Conservation (phyloP, 2,329 filamentous ascomycete genomes). For the Exophiala sp. region DNA sequence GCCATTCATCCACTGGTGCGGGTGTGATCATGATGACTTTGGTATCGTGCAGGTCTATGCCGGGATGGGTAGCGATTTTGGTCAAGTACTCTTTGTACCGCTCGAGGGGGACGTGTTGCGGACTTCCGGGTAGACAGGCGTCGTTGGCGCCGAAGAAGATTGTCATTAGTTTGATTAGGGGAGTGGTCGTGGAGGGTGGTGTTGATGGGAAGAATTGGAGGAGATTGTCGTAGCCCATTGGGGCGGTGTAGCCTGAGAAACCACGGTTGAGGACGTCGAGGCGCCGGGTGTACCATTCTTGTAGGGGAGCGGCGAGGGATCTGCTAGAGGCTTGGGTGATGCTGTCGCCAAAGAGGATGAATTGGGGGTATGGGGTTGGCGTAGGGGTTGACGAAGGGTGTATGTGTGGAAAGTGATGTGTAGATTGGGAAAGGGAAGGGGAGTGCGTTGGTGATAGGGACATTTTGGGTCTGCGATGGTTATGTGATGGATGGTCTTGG, state of each 20-base stretch:
- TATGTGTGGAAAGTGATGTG: no score
- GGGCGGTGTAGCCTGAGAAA: constrained; percentile 52
- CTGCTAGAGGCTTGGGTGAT: constrained; percentile 69
- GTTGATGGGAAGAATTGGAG: constrained; percentile 18
- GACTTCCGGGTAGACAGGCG: constrained; percentile 64
- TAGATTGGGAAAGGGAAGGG: neutral
- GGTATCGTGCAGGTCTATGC: constrained; percentile 66
- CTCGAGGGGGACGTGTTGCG: constrained; percentile 75
- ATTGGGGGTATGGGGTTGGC: constrained; percentile 57
- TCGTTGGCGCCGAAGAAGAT: constrained; percentile 91
- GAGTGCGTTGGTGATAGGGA: constrained; percentile 46
- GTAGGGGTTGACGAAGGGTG: constrained; percentile 48
- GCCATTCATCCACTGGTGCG: constrained; percentile 76
- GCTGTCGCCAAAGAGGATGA: constrained; percentile 86
- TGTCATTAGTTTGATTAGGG: constrained; percentile 42
- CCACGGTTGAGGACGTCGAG: constrained; percentile 88
- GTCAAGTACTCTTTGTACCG: constrained; percentile 70
- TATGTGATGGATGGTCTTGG: no score
- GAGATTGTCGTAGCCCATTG: constrained; percentile 20
- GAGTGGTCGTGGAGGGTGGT: constrained; percentile 2
- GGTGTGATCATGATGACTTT: constrained; percentile 74
- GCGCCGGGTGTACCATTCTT: constrained; percentile 59
- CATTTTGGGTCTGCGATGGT: neutral
- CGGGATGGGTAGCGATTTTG: constrained; percentile 68
- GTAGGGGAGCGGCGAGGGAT: constrained; percentile 16